Conservation (phyloP, 129 eudicot genomes). For the Ambrosia artemisiifolia region DNA sequence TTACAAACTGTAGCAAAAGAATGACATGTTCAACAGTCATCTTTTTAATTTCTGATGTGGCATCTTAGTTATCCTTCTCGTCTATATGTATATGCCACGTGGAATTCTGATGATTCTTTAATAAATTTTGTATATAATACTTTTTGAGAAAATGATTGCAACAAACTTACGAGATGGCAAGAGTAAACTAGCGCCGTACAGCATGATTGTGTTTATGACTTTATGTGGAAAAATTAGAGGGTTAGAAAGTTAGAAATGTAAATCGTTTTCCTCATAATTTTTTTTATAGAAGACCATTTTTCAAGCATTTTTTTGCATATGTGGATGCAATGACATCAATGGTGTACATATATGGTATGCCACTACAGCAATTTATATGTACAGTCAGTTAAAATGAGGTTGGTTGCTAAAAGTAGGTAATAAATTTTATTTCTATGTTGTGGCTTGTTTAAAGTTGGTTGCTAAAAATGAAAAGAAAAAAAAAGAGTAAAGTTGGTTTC, state of each 20-base stretch:
- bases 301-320: not conserved
- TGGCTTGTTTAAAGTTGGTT: not conserved
- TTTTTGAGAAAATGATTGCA: too few relatives aligned
- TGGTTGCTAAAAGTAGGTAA: not conserved
- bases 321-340: not conserved
- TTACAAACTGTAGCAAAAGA: not conserved
- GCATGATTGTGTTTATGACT: not conserved
- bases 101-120: too few relatives aligned
- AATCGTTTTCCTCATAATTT: too few relatives aligned
- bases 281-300: too few relatives aligned
- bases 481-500: not conserved
- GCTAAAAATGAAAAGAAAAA: not conserved
- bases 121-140: too few relatives aligned
- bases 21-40: not conserved
- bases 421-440: not conserved
- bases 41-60: too few relatives aligned
- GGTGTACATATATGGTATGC: not conserved
- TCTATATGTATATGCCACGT: too few relatives aligned
- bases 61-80: too few relatives aligned
- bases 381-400: not conserved
- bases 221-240: not conserved
- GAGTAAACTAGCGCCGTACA: not conserved
- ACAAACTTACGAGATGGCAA: not conserved
- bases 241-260: not conserved
- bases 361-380: not conserved